Conservation (phyloP, 306 rosid genomes). For the Notholithocarpus densiflorus region DNA sequence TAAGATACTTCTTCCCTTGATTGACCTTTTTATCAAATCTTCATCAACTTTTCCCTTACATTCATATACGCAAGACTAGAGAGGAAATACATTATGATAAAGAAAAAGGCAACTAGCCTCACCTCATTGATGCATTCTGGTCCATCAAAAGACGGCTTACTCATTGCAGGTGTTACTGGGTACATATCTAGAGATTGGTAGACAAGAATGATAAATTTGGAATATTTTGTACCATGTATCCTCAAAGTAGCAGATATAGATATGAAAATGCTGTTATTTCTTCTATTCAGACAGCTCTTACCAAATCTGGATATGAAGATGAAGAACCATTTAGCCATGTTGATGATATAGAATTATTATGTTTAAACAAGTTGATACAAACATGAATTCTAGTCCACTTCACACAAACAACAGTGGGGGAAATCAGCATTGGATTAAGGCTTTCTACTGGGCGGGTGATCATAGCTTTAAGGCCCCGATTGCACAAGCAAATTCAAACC, state of each 20-base stretch:
- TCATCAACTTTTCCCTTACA: not conserved
- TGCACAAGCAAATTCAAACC: no score
- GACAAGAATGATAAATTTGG: not conserved
- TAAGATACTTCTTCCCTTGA: not conserved
- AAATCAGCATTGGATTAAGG: no score
- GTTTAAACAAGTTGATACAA: no score
- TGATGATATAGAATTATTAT: no score
- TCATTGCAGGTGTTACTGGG: slow-evolving; percentile 84
- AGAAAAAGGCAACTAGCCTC: slow-evolving; percentile 5
- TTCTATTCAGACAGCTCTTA: slow-evolving; percentile 28
- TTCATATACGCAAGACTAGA: not conserved
- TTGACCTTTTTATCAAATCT: not conserved
- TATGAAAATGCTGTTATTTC: not conserved
- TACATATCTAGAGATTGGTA: slow-evolving; percentile 53
- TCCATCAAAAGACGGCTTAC: slow-evolving; percentile 76
- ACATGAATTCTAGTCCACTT: no score
- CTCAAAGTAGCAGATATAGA: not conserved
- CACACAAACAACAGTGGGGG: no score
- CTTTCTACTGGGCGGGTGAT: no score
- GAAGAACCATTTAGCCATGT: slow-evolving; percentile 65
- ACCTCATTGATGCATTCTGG: slow-evolving; percentile 90
- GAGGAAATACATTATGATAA: not conserved
- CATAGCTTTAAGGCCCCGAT: no score
- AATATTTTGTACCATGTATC: not conserved
- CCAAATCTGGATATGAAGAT: slow-evolving; percentile 70